Conservation (phyloP, 805 yeast species). For the Peterozyma toletana region DNA sequence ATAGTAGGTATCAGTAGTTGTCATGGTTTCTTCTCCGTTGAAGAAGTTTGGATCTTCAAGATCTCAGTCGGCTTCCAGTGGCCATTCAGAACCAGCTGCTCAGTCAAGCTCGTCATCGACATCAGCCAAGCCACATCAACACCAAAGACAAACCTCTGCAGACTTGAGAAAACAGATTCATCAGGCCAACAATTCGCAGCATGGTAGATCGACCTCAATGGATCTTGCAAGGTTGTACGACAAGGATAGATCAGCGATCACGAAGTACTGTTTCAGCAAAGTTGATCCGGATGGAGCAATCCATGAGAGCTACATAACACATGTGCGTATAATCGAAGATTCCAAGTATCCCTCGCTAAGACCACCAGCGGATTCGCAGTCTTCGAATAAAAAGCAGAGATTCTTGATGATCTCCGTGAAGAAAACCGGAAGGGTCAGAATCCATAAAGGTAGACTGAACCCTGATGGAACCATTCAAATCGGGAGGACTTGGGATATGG, state of each 20-base stretch:
- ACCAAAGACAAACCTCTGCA: not conserved
- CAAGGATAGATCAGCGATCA: slow-evolving; percentile 40
- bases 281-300: slow-evolving; percentile 32
- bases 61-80: slow-evolving; percentile 1
- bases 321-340: slow-evolving; percentile 69
- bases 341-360: slow-evolving; percentile 58
- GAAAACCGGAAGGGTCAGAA: slow-evolving; percentile 56
- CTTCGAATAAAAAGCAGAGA: slow-evolving; percentile 50
- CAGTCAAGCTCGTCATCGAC: too few relatives aligned
- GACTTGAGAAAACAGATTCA: slow-evolving; percentile 1
- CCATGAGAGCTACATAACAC: slow-evolving; percentile 63
- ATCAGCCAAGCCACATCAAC: not conserved
- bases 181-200: not conserved
- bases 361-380: slow-evolving; percentile 51
- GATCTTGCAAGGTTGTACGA: slow-evolving; percentile 53
- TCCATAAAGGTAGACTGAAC: slow-evolving; percentile 84
- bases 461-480: slow-evolving; percentile 72
- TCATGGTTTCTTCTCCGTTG: slow-evolving; percentile 6
- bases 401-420: slow-evolving; percentile 55
- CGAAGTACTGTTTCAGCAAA: slow-evolving; percentile 41
- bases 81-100: too few relatives aligned
- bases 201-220: slow-evolving; percentile 12
- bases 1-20: too few relatives aligned
- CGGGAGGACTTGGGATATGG: slow-evolving; percentile 88
- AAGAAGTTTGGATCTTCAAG: slow-evolving; percentile 7